These are phyloP conservation scores for Chytriomyces sp. DNA, from an alignment of 192 early-diverging fungal species.

Conservation along the genomic window DNA sequence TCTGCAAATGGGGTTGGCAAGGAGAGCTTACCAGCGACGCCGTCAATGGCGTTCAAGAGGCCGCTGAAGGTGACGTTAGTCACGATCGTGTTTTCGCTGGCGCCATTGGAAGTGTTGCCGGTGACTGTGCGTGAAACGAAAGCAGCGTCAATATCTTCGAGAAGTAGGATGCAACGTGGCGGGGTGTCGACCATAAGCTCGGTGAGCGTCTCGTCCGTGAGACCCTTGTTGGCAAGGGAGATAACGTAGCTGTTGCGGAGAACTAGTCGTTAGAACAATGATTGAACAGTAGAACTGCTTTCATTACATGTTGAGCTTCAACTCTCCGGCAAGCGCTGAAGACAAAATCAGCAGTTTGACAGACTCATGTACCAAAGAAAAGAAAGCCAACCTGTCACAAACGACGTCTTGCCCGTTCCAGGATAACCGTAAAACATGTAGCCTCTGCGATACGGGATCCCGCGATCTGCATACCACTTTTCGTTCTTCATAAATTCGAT, in stretches of 20 bases:
- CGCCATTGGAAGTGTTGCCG: background rate
- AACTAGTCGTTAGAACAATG: background rate
- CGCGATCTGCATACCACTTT: conserved; percentile 54
- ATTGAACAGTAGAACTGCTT: no score
- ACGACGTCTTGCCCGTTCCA: conserved; percentile 73
- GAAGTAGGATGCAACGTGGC: conserved; percentile 61
- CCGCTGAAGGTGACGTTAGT: conserved; percentile 58
- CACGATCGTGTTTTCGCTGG: conserved; percentile 10
- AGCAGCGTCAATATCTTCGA: conserved; percentile 78
- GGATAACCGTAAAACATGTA: conserved; percentile 71
- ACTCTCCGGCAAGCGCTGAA: conserved; percentile 70
- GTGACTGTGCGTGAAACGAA: conserved; percentile 56
- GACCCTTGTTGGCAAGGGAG: conserved; percentile 61
- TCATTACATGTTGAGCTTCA: conserved; percentile 72
- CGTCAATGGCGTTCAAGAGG: conserved; percentile 76
- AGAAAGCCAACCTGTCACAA: conserved; percentile 36
- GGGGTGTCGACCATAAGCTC: conserved; percentile 52
- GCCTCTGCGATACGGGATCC: conserved; percentile 69
- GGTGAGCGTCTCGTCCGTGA: conserved; percentile 64
- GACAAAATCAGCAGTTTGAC: conserved; percentile 25
- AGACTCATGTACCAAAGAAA: background rate
- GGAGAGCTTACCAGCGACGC: conserved; percentile 48
- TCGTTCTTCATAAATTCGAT: conserved; percentile 43
- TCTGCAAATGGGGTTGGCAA: background rate
- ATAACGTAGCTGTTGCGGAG: conserved; percentile 46